Evolutionary conservation across 176 grass and related monocot species (phyloP), one percentile per base, ranked within the genome.

Genomic region (Musa itinerans): DNA sequence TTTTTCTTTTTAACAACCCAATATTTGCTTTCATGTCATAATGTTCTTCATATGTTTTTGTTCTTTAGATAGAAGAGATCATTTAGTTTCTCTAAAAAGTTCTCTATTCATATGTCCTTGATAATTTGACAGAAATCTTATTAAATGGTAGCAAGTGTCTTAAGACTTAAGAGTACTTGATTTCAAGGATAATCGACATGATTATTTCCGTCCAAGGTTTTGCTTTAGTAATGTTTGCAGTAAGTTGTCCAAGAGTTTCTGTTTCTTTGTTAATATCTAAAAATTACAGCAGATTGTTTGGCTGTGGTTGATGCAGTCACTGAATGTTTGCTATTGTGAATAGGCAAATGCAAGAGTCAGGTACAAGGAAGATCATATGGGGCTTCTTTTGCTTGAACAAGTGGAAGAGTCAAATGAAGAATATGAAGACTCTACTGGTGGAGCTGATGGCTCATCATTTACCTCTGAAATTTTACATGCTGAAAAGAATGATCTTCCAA

Each of bases 401-500:
- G 81, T 81, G 67, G 85, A 78, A 25, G 90, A 87, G 11, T 91
- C 88, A 81, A 98, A 84, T 83, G 90, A 91, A 83, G 88, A 99
- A 61, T 90, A 85, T 72, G 95, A 91, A 85, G 85, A 87, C 55
- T 73, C 69, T 15, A 14, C 77, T 34, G 69, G 68, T 64, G 78
- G 78, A 63, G 56, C 53, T 62, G 78, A 80, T 80, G 69, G 69
- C 6, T 94, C 95, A 0, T 99, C 95, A 50, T 84, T 91, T 79
- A 89, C 78, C 59, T 92, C 88, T 80, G 95, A 99, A 72, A 89
- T 86, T 62, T 81, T 91, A 77, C 82, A 86, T 79, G 65, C 86
- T 71, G 95, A 99, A 81, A 99, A 89, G 75, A 91, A 86, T 78
- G 90, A 98, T 82, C 56, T 87, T 82, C 85, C 83, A 43, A 43